phyloP scores from a whole-genome alignment of 2,329 filamentous ascomycete genomes.

The Pseudogymnoascus sp. region DNA sequence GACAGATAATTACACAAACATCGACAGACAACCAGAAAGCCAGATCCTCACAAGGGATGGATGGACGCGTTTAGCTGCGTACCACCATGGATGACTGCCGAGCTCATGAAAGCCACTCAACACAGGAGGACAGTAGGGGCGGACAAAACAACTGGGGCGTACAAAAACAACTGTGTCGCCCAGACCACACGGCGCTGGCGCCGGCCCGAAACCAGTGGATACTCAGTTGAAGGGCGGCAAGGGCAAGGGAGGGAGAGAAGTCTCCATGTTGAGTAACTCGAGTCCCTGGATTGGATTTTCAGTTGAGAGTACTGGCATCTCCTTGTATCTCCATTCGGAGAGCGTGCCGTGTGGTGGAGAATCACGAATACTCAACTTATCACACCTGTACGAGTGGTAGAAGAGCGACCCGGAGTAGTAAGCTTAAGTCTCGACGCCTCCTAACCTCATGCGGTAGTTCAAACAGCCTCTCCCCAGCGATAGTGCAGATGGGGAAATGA shows the following conservation, averaged over 20 bases:
- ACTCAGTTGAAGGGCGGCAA: neutral
- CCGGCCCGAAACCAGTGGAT: neutral
- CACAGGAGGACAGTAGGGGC: neutral
- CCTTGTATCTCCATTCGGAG: neutral
- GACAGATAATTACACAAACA: neutral
- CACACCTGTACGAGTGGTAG: too few relatives aligned
- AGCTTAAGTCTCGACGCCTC: neutral
- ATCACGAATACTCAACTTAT: neutral
- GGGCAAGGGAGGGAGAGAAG: neutral
- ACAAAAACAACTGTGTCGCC: neutral
- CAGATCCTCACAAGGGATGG: neutral
- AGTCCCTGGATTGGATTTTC: slow-evolving; percentile 3
- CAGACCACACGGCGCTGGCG: neutral
- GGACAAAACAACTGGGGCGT: neutral
- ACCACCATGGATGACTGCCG: neutral
- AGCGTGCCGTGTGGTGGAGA: neutral
- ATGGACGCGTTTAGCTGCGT: neutral
- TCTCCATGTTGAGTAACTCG: neutral
- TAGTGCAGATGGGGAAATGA: slow-evolving; percentile 9
- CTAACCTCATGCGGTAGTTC: slow-evolving; percentile 5
- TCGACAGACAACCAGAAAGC: neutral
- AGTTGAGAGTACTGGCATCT: neutral
- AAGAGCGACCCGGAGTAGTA: neutral
- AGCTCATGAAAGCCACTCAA: neutral
- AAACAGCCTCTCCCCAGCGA: slow-evolving; percentile 2